Base-by-base conservation (phyloP, 1,284 basidiomycete genomes). In the Ceratobasidium sp. region DNA sequence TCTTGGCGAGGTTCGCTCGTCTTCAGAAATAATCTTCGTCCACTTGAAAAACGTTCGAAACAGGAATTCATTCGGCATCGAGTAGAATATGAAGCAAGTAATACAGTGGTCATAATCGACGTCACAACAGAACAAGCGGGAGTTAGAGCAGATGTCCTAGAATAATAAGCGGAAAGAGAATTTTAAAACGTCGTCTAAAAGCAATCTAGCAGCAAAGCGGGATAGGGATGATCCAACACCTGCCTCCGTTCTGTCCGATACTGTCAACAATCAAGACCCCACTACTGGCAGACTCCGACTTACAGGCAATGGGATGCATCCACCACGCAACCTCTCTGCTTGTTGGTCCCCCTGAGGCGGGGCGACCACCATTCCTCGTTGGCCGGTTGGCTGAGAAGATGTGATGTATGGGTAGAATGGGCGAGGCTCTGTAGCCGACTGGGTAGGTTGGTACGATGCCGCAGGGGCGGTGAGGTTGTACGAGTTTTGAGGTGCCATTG, bases 181-280 rank as follows among this genome's bases (percentile, higher is more conserved):
- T 3, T 45, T 23, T 16, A 30, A 6, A 43, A 12, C 23, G 39
- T n/a, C 8, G 3, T 59, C n/a, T 23, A 18, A n/a, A 26, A 45
- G 39, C 12, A 36, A n/a, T 53, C 28, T 65, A 65, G 62, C 62
- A 65, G 62, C 62, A 65, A n/a, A 48, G 34, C n/a, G 62, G 62
- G 34, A 65, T 65, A n/a, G 62, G 62, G 36, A 65, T 65, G 34
- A 65, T 65, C 62, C 62, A 65, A 26, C 62, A 65, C 48, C 62
- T 30, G 30, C 62, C 62, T 52, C 62, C 62, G 48, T 53, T 53
- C 62, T 65, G 21, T n/a, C 12, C 14, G 21, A 28, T 14, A 2
- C 3, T 21, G 23, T 60, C 58, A 60, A 23, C 41, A 30, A 14
- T 12, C 16, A n/a, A n/a, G n/a, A n/a, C n/a, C n/a, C n/a, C n/a